Evolutionary conservation across 2,329 filamentous ascomycete species (phyloP), one percentile per base, ranked within the genome.

Genomic region (Ustilaginoidea virens): DNA sequence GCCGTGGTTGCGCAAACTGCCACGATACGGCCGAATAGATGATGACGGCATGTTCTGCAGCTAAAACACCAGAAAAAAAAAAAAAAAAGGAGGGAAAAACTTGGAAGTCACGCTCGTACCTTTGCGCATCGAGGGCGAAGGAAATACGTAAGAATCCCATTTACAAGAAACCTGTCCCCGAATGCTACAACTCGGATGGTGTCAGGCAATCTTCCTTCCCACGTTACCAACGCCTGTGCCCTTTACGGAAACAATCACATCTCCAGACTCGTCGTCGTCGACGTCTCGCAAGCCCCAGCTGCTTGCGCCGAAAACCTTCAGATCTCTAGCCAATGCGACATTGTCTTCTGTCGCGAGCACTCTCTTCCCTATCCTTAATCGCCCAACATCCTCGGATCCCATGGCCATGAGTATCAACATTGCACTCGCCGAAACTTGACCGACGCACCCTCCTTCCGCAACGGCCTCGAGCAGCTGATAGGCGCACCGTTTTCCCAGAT

Each of bases 221-320:
- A 96, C 80, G 49, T 96, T 98, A 17, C 90, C 90, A 34, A 98
- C 81, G 24, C 90, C 90, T 43, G 74, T 75, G 18, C 90, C 90
- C 46, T 96, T 92, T 24, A 98, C 79, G 40, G 83, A 92, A 42
- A 98, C 65, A 35, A 93, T 68, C 29, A 96, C 67, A 49, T 92
- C 80, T 12, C 58, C 68, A n/a, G n/a, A n/a, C 19, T 72, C 69
- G 17, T 71, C 71, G 18, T 72, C 71, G 7, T 66, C 65, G 9
- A 70, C 74, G 39, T 87, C 81, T 44, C 86, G 66, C 44, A 96
- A 60, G 10, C 87, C 87, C 87, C 87, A 96, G 34, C 78, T 83
- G 40, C 79, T 85, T 24, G 80, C 80, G 17, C 87, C 87, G 53
- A 96, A 93, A n/a, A 69, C 75, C 48, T 74, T 78, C 41, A 94